phyloP scores from a whole-genome alignment of 2,329 filamentous ascomycete species.

The Apiospora koreana region DNA sequence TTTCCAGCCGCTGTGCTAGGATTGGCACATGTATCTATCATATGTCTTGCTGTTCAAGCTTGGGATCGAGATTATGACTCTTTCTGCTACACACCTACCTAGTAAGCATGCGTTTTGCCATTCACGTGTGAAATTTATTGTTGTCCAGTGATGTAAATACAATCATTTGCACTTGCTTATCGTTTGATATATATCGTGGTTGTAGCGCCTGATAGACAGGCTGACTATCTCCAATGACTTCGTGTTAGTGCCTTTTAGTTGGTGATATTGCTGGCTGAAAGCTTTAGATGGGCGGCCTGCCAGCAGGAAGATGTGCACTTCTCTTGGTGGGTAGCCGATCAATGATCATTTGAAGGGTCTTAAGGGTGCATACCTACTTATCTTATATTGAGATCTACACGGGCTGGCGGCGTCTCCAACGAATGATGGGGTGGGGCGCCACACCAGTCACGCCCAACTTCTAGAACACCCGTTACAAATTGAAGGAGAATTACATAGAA shows the following conservation, averaged over 20 bases:
- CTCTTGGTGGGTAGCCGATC: neutral
- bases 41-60: neutral
- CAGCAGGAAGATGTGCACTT: neutral
- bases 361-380: neutral
- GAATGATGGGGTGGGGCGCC: neutral
- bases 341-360: neutral
- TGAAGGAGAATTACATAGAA: neutral
- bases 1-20: neutral
- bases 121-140: neutral
- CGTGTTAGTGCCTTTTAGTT: neutral
- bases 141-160: neutral
- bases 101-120: neutral
- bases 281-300: neutral
- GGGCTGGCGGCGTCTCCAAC: neutral
- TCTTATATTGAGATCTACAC: slow-evolving; percentile 1
- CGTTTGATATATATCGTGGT: neutral
- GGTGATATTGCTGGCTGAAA: neutral
- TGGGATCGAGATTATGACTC: neutral
- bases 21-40: neutral
- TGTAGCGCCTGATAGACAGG: neutral
- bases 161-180: too few species aligned
- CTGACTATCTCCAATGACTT: neutral
- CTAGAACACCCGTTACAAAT: neutral
- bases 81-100: neutral
- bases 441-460: neutral